Evolutionary conservation across 257 asterid species (phyloP), one percentile per base, ranked within the genome.

Genomic region (Solanum verrucosum): DNA sequence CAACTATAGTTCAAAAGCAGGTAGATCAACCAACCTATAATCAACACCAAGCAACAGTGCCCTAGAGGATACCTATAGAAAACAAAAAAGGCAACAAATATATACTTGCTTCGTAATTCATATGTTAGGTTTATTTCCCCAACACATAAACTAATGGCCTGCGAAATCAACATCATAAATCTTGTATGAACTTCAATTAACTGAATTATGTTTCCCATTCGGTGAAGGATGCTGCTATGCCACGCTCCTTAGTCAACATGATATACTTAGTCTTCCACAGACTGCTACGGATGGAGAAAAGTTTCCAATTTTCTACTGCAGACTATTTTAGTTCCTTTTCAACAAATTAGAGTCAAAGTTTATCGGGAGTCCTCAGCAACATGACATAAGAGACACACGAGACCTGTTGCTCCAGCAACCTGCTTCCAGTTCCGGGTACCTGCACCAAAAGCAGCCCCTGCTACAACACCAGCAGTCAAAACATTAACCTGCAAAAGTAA

Each of bases 351-450:
- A 81, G 67, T 59, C 71, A 25, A 92, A 63, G 84, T 87, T 42
- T 93, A 88, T 90, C 84, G 91, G 77, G 93, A 88, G 89, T 92
- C 94, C 35, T 91, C 93, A 71, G 89, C 91, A 67, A 86, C 75
- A 86, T 93, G 93, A 88, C 90, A 91, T 42, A 93, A 23, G 52
- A 96, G 92, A 87, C 98, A 95, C 77, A 90, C 90, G 56, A 95
- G 89, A 83, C 98, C 98, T 72, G 96, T 93, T 83, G 92, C 59
- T 52, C 93, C 95, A 27, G 98, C 98, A 33, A 92, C 94, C 91
- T 95, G 99, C 90, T 94, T 96, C 99, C 98, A 94, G 38, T 94
- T 94, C 25, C 96, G 93, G 83, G 93, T 92, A 49, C 98, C 95
- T 74, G 93, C 96, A 88, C 98, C 98, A 77, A 91, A 87, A 73